Conservation (phyloP, 371 early-diverging fungal species). For the Actinomucor elegans region DNA sequence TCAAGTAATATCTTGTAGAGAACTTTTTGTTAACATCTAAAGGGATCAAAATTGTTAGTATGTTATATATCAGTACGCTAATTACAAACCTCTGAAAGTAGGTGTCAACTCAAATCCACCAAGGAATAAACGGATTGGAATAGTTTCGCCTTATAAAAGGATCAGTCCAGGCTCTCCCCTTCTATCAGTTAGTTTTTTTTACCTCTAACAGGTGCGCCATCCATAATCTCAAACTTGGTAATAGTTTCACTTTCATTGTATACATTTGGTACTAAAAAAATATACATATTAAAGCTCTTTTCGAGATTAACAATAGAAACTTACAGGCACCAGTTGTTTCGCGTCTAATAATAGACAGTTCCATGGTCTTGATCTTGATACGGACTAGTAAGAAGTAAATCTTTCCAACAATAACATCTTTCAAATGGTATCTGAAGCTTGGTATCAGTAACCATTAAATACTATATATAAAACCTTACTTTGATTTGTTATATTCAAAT, state of each 20-base stretch:
- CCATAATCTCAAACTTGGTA: conserved; percentile 99
- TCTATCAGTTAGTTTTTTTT: not conserved
- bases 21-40: conserved; percentile 93
- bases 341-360: conserved; percentile 95
- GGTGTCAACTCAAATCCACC: conserved; percentile 96
- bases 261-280: conserved; percentile 78
- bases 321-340: conserved; percentile 90
- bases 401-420: conserved; percentile 98
- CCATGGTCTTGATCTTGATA: conserved; percentile 99
- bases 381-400: conserved; percentile 98
- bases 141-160: conserved; percentile 76
- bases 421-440: conserved; percentile 76
- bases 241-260: conserved; percentile 98
- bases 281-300: too few relatives aligned
- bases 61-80: not conserved
- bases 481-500: conserved; percentile 93
- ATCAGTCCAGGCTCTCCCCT: not conserved
- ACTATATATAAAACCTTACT: conserved; percentile 46
- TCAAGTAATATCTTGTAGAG: conserved; percentile 95
- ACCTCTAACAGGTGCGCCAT: conserved; percentile 96
- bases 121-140: conserved; percentile 96
- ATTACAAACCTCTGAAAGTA: conserved; percentile 56
- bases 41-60: not conserved
- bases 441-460: not conserved
- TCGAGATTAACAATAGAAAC: not conserved